Base-by-base conservation (phyloP, 495 filamentous ascomycete genomes). In the Aspergillus hancockii region DNA sequence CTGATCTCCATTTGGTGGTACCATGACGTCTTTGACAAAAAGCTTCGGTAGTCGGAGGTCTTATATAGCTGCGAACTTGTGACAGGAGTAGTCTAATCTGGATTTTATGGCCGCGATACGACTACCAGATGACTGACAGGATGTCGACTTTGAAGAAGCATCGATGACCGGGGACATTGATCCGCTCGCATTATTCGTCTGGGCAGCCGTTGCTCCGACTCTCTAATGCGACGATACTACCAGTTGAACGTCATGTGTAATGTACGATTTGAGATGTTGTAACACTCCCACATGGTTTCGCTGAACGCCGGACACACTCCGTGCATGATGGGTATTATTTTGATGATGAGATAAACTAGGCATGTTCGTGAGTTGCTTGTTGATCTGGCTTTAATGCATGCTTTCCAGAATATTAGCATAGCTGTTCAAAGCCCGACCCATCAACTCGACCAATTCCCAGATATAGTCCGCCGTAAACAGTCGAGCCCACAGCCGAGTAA, bases 391-490 rank as follows among this genome's bases (percentile, higher is more conserved):
- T n/a, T 54, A 54, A 52, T 59, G 19, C 18, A 45, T 52, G 19
- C 52, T 59, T 46, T 88, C 86, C 58, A 89, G 63, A 55, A 88
- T 69, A 63, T 89, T 83, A 1, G 85, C 87, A 67, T 88, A 89
- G 3, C 81, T 78, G 58, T 87, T 83, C 63, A 90, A 70, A 0
- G 82, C 82, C 30, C 77, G 74, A 4, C 85, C 86, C 63, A 90
- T 86, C 25, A 87, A 74, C 65, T 80, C 80, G 2, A 89, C 83
- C 59, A 89, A 82, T 50, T 87, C 85, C 71, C 87, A 89, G 16
- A 87, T 85, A 63, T 88, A 86, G 19, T 82, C 81, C 5, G 84
- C 86, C 55, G 83, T 87, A 63, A 89, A 89, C 32, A 86, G 81
- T 58, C 87, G 80, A 0, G 86, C 85, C 87, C 87, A 90, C 8